phyloP scores from a whole-genome alignment of 345 rosid genomes.

The Rubroshorea leprosula region DNA sequence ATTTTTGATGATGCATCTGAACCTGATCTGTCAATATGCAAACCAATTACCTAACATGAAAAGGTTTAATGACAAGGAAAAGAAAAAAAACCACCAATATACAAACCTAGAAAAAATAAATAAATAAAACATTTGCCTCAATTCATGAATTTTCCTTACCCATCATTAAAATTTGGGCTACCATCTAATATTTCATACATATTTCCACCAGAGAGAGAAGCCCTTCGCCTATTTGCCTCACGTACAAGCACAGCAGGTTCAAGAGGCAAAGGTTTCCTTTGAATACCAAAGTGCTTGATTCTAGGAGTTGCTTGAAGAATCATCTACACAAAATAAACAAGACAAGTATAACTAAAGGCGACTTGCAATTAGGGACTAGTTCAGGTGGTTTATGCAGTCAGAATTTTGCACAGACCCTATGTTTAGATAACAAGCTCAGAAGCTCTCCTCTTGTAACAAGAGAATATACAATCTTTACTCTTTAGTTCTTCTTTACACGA shows the following conservation, averaged over 20 bases:
- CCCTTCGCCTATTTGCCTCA: constrained; percentile 92
- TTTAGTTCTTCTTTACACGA: too few species aligned
- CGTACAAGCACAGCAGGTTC: constrained; percentile 93
- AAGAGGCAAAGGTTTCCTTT: constrained; percentile 81
- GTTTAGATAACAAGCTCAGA: too few species aligned
- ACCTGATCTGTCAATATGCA: constrained; percentile 62
- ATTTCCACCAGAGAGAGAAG: constrained; percentile 97
- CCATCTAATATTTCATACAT: constrained; percentile 61
- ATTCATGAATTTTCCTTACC: constrained; percentile 45
- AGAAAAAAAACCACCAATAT: constrained; percentile 3
- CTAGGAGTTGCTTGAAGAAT: constrained; percentile 74
- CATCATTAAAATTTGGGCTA: constrained; percentile 50
- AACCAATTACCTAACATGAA: constrained; percentile 18
- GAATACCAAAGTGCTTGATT: constrained; percentile 79
- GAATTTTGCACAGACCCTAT: too few species aligned
- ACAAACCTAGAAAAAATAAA: background rate
- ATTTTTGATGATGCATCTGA: constrained; percentile 45
- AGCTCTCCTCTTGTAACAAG: too few species aligned
- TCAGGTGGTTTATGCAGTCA: too few species aligned
- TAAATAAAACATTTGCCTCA: background rate
- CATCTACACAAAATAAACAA: constrained; percentile 30
- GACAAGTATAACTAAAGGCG: too few species aligned
- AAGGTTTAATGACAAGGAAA: constrained; percentile 21
- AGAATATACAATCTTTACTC: too few species aligned
- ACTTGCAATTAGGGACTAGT: too few species aligned